These are phyloP conservation scores for Pythium rhizo-oryzae DNA, from an alignment of 352 stramenopile species.

Conservation along the genomic window DNA sequence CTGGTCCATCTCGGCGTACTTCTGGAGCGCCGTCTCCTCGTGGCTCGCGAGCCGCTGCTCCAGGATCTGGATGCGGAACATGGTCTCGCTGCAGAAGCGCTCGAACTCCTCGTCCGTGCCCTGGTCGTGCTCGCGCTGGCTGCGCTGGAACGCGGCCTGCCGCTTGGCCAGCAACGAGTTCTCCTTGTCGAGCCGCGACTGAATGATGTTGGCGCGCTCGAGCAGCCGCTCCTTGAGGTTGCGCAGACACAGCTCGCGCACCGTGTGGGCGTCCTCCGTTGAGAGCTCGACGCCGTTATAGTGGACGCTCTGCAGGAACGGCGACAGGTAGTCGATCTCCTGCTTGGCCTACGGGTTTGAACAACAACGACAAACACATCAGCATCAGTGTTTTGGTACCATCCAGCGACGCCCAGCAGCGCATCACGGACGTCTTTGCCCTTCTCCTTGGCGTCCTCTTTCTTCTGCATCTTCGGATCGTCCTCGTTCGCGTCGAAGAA, in stretches of 20 bases:
- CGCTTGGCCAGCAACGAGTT: slow-evolving; percentile 91
- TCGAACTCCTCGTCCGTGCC: slow-evolving; percentile 94
- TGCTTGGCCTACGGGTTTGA: slow-evolving; percentile 46
- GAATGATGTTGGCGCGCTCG: slow-evolving; percentile 95
- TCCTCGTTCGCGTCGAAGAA: slow-evolving; percentile 84
- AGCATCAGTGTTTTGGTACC: background rate
- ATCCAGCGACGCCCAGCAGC: background rate
- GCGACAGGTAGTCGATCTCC: slow-evolving; percentile 93
- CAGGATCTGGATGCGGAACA: slow-evolving; percentile 96
- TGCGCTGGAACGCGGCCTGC: slow-evolving; percentile 93
- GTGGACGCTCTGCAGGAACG: slow-evolving; percentile 90
- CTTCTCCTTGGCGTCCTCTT: slow-evolving; percentile 67
- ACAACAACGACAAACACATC: background rate
- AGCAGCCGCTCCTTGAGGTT: slow-evolving; percentile 93
- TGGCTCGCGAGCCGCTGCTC: slow-evolving; percentile 92
- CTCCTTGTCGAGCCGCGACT: slow-evolving; percentile 92
- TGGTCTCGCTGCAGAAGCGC: slow-evolving; percentile 93
- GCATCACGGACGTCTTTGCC: slow-evolving; percentile 58
- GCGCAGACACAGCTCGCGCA: slow-evolving; percentile 90
- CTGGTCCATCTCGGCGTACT: slow-evolving; percentile 94
- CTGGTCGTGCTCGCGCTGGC: slow-evolving; percentile 91
- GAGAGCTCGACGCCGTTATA: slow-evolving; percentile 50
- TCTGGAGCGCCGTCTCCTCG: slow-evolving; percentile 92
- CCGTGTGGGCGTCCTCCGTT: slow-evolving; percentile 85
- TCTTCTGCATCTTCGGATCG: slow-evolving; percentile 59